Evolutionary conservation across 306 rosid species (phyloP).

Genomic region (Fragaria iinumae): DNA sequence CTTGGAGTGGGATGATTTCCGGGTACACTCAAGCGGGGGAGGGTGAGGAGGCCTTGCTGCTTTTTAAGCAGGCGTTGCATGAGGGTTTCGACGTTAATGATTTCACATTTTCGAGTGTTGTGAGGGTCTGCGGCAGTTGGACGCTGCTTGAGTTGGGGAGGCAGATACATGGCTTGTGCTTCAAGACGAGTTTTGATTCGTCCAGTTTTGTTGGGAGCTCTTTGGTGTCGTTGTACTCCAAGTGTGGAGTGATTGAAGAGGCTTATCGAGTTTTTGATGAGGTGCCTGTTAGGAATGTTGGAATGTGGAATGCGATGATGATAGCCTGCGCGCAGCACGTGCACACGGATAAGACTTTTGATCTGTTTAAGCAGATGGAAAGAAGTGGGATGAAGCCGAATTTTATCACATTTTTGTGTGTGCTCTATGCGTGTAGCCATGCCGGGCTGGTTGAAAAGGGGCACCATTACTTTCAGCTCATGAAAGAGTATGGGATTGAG

Average conservation of each 20-base stretch:
- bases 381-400: constrained; percentile 67
- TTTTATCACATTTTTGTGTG: constrained; percentile 72
- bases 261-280: constrained; percentile 67
- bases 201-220: constrained; percentile 82
- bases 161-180: constrained; percentile 68
- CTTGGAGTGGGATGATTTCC: constrained; percentile 85
- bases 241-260: constrained; percentile 73
- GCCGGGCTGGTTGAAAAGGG: constrained; percentile 78
- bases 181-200: constrained; percentile 63
- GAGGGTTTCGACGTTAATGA: constrained; percentile 58
- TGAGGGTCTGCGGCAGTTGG: constrained; percentile 60
- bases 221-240: constrained; percentile 65
- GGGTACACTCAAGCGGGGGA: constrained; percentile 64
- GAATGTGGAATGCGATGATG: constrained; percentile 90
- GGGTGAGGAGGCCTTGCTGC: constrained; percentile 57
- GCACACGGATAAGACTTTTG: constrained; percentile 52
- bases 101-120: constrained; percentile 75
- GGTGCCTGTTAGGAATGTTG: constrained; percentile 58
- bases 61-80: constrained; percentile 56
- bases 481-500: constrained; percentile 71
- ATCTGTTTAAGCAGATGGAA: constrained; percentile 53
- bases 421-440: constrained; percentile 89
- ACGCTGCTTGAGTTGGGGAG: constrained; percentile 74
- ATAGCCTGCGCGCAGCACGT: constrained; percentile 84
- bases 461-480: constrained; percentile 45